Conservation (phyloP, 2,329 filamentous ascomycete genomes). For the Cladosporium sp. region DNA sequence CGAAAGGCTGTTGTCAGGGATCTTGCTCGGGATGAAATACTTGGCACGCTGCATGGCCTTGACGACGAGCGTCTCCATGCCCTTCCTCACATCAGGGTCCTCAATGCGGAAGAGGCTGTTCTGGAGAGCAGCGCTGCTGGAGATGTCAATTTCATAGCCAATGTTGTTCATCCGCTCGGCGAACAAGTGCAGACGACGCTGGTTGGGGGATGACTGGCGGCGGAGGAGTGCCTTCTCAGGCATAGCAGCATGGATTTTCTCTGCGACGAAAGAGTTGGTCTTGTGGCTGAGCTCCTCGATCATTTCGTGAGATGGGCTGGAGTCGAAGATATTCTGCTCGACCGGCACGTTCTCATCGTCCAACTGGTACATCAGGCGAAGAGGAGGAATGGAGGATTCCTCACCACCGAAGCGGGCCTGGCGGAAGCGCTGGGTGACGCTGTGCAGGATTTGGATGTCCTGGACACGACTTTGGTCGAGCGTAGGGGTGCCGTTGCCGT, state of each 20-base stretch:
- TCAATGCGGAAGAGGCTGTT: conserved; percentile 94
- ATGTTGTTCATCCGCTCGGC: conserved; percentile 89
- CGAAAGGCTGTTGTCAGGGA: conserved; percentile 69
- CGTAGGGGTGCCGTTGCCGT: conserved; percentile 46
- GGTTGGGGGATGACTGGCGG: conserved; percentile 78
- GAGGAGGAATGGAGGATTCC: conserved; percentile 73
- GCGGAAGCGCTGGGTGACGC: conserved; percentile 84
- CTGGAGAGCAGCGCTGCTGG: conserved; percentile 85
- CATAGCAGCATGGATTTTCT: conserved; percentile 72
- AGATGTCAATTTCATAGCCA: conserved; percentile 83
- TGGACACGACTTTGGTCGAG: conserved; percentile 65
- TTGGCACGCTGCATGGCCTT: conserved; percentile 97
- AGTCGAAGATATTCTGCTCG: conserved; percentile 93
- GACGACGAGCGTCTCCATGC: conserved; percentile 92
- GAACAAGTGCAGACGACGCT: conserved; percentile 83
- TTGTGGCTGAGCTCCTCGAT: conserved; percentile 95
- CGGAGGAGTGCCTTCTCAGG: conserved; percentile 92
- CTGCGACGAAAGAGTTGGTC: conserved; percentile 83
- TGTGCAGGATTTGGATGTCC: conserved; percentile 75
- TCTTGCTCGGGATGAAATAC: conserved; percentile 83
- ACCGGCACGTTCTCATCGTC: conserved; percentile 98
- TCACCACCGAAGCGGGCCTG: conserved; percentile 75
- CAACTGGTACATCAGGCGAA: conserved; percentile 86
- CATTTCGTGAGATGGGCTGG: conserved; percentile 81
- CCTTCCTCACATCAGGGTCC: conserved; percentile 85